Evolutionary conservation across 768 basidiomycete genomes (phyloP).

Genomic region (Leccinum obscurum): DNA sequence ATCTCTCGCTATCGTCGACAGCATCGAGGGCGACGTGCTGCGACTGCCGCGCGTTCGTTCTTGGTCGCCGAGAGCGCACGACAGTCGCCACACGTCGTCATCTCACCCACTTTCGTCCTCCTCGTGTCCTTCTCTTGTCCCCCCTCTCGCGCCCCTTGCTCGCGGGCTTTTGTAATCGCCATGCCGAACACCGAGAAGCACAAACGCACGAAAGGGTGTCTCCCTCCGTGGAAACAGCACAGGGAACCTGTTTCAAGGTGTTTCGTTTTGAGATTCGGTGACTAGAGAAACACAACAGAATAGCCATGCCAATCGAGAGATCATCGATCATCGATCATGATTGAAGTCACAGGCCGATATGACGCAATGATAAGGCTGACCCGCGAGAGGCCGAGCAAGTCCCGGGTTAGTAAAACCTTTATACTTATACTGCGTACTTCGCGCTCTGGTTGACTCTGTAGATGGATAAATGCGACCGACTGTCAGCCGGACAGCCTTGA

Average conservation of each 20-base stretch:
- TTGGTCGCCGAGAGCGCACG: too few species aligned
- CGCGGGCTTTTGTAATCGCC: too few species aligned
- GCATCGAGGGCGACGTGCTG: neutral
- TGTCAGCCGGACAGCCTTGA: neutral
- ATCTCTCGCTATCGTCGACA: too few species aligned
- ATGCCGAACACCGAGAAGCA: neutral
- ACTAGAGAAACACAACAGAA: neutral
- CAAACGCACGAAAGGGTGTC: neutral
- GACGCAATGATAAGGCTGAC: neutral
- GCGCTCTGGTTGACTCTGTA: neutral
- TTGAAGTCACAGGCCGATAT: neutral
- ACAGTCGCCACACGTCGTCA: too few species aligned
- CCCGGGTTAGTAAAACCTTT: neutral
- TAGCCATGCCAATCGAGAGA: neutral
- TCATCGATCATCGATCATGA: neutral
- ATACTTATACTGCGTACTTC: neutral
- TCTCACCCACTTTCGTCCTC: too few species aligned
- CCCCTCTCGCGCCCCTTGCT: too few species aligned
- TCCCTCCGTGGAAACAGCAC: neutral
- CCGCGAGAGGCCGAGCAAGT: neutral
- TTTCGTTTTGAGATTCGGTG: neutral
- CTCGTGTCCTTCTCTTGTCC: too few species aligned
- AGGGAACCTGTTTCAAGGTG: neutral
- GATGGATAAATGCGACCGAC: too few species aligned
- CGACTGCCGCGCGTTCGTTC: too few species aligned